A percentile compares a stretch with the other conserved stretches of the same genome.
These are phyloP conservation scores for Cryoendolithus antarcticus DNA, from an alignment of 2,329 filamentous ascomycete genomes.

Conservation along the genomic window DNA sequence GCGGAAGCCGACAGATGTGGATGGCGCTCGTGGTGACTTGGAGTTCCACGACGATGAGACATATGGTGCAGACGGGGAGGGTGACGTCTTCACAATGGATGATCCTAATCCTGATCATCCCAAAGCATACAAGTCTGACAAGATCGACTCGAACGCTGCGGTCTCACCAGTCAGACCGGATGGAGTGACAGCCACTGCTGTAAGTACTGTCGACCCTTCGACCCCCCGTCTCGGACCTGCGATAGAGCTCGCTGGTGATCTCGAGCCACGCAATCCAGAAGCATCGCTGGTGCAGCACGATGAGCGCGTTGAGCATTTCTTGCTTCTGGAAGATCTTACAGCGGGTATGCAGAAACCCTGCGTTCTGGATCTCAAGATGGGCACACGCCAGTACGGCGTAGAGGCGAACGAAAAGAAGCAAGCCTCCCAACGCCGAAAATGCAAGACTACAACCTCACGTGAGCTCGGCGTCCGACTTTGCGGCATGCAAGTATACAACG, in stretches of 20 bases:
- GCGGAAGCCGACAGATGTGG: constrained; percentile 57
- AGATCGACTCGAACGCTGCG: not conserved
- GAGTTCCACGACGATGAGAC: constrained; percentile 86
- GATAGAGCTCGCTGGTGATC: constrained; percentile 15
- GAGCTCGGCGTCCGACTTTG: constrained; percentile 88
- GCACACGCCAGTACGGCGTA: constrained; percentile 89
- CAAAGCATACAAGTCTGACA: not conserved
- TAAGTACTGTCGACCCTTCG: too few relatives aligned
- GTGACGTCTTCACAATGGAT: constrained; percentile 59
- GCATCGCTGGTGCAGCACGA: constrained; percentile 35
- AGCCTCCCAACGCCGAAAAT: constrained; percentile 84
- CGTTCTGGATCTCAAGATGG: constrained; percentile 98
- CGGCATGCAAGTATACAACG: constrained; percentile 93
- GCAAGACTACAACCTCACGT: constrained; percentile 78
- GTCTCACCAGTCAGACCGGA: not conserved
- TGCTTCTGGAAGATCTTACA: constrained; percentile 87
- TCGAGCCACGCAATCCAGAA: constrained; percentile 29
- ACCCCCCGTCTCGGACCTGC: constrained; percentile 14
- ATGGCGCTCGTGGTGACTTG: constrained; percentile 56
- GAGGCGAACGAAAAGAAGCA: constrained; percentile 88
- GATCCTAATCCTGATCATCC: constrained; percentile 25
- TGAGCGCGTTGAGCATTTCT: constrained; percentile 74
- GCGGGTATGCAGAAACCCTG: constrained; percentile 93
- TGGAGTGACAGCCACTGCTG: too few relatives aligned
- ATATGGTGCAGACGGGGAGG: constrained; percentile 66